These are phyloP conservation scores for Podaxis sp. DNA, from an alignment of 768 basidiomycete species.

Conservation along the genomic window DNA sequence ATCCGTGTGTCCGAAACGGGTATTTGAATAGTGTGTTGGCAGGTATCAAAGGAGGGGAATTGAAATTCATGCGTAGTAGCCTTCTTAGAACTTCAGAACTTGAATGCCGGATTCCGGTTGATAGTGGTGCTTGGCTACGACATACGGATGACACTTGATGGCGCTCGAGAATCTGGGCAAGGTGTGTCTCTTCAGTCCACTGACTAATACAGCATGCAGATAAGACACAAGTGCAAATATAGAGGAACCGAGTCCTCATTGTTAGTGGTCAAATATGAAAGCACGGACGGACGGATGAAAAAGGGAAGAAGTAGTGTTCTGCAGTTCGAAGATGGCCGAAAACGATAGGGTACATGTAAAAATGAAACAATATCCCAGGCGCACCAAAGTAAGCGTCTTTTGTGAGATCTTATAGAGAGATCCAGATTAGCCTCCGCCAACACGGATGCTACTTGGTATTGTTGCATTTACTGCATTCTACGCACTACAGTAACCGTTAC, in stretches of 20 bases:
- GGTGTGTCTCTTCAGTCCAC: too few relatives aligned
- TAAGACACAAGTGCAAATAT: too few relatives aligned
- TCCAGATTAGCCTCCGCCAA: constrained; percentile 15
- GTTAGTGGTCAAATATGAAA: neutral
- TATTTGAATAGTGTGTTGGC: neutral
- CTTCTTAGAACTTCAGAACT: too few relatives aligned
- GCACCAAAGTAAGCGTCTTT: neutral
- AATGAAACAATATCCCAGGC: neutral
- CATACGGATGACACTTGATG: too few relatives aligned
- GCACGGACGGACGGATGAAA: neutral
- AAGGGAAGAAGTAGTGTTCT: neutral
- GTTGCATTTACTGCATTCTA: constrained; percentile 54
- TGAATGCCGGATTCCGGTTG: too few relatives aligned
- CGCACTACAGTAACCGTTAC: constrained; percentile 28
- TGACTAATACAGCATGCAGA: too few relatives aligned
- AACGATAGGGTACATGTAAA: neutral
- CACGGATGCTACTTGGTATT: constrained; percentile 43
- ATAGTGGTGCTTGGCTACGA: too few relatives aligned
- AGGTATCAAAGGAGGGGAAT: neutral
- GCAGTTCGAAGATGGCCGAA: neutral
- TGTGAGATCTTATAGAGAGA: neutral
- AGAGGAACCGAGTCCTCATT: too few relatives aligned
- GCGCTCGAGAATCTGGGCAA: too few relatives aligned
- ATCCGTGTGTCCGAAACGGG: neutral
- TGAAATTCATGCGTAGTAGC: neutral